phyloP scores from a whole-genome alignment of 306 rosid genomes.

The Casuarina cunninghamiana region DNA sequence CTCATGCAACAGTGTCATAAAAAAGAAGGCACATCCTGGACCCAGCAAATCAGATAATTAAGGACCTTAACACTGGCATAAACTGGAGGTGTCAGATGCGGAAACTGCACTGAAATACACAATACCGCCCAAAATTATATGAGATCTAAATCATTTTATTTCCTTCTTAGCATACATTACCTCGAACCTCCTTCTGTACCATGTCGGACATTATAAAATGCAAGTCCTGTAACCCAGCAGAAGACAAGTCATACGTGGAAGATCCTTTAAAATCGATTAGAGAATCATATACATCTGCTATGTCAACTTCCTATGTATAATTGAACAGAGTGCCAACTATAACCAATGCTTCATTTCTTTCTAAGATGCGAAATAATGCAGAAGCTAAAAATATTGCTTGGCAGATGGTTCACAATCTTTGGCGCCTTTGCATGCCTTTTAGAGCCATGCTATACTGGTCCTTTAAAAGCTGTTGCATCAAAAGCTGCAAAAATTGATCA shows the following conservation, averaged over 20 bases:
- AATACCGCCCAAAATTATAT: conserved; percentile 8
- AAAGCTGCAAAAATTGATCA: too few species aligned
- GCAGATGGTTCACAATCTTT: neutral
- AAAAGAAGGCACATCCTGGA: too few species aligned
- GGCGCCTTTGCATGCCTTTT: too few species aligned
- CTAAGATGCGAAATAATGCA: neutral
- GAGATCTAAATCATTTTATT: neutral
- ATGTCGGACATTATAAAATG: neutral
- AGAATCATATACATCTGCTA: conserved; percentile 26
- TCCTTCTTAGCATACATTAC: neutral
- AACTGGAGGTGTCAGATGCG: neutral
- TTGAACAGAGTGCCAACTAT: conserved; percentile 33
- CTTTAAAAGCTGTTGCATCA: too few species aligned
- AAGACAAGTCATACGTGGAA: conserved; percentile 32
- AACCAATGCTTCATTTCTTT: neutral
- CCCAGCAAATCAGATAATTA: neutral
- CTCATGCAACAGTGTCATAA: too few species aligned
- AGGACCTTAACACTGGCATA: neutral
- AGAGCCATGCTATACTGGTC: too few species aligned
- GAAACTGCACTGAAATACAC: conserved; percentile 18
- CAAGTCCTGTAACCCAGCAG: conserved; percentile 16
- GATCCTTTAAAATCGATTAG: conserved; percentile 28
- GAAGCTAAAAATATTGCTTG: neutral
- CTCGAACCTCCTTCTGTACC: neutral
- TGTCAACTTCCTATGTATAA: conserved; percentile 41